phyloP scores from a whole-genome alignment of 177 flowering plant genomes.

The Telopea speciosissima region DNA sequence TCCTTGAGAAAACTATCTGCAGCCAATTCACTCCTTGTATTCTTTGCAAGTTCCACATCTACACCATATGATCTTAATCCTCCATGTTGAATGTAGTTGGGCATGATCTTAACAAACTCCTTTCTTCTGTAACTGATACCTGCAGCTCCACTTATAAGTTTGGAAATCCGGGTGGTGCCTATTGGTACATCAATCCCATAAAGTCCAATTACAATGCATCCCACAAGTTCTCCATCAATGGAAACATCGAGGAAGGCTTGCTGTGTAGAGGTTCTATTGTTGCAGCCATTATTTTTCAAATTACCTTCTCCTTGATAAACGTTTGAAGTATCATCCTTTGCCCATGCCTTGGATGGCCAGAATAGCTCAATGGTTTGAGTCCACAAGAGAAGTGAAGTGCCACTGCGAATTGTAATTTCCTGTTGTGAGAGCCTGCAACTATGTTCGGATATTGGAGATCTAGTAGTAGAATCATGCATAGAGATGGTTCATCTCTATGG shows the following conservation, averaged over 20 bases:
- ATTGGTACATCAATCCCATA: constrained; percentile 39
- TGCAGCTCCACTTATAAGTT: constrained; percentile 58
- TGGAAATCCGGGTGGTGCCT: constrained; percentile 56
- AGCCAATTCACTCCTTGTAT: constrained; percentile 40
- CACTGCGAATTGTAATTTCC: no score
- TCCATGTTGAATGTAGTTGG: constrained; percentile 79
- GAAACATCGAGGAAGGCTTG: constrained; percentile 73
- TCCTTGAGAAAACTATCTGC: constrained; percentile 42
- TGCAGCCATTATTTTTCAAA: constrained; percentile 14
- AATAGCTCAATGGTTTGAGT: constrained; percentile 29
- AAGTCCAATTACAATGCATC: constrained; percentile 57
- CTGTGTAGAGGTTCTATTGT: constrained; percentile 27
- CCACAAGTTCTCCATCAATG: constrained; percentile 63
- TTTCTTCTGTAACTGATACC: constrained; percentile 86
- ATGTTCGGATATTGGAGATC: no score
- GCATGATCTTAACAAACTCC: constrained; percentile 82
- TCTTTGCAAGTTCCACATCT: no score
- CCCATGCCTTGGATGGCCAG: constrained; percentile 29
- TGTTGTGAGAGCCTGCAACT: no score
- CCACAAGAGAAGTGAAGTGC: no score
- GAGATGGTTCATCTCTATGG: constrained; percentile 14
- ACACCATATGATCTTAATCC: constrained; percentile 87
- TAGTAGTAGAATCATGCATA: no score
- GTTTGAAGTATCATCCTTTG: constrained; percentile 28
- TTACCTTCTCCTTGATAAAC: constrained; percentile 13